These are phyloP conservation scores for Fomitopsis betulina DNA, from an alignment of 1,284 basidiomycete species.

Conservation along the genomic window DNA sequence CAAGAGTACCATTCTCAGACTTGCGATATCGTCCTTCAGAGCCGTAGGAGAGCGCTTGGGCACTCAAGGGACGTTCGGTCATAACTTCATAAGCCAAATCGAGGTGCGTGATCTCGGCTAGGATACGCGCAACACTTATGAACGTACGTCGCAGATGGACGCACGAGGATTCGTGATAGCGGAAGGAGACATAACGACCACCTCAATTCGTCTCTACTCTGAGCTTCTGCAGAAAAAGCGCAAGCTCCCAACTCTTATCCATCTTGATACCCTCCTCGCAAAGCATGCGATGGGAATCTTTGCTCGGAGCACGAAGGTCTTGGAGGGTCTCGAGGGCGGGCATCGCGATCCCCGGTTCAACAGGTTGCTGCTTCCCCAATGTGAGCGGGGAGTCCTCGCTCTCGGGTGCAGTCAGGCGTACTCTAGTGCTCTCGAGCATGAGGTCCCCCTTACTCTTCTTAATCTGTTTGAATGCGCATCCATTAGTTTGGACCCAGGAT, in stretches of 20 bases:
- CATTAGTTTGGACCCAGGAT: slow-evolving; percentile 45
- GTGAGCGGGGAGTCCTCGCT: slow-evolving; percentile 36
- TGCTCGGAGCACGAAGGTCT: neutral
- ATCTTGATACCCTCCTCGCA: slow-evolving; percentile 40
- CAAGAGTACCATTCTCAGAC: slow-evolving; percentile 47
- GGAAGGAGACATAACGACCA: slow-evolving; percentile 48
- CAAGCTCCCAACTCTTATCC: slow-evolving; percentile 35
- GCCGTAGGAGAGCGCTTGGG: slow-evolving; percentile 41
- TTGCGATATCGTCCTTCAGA: slow-evolving; percentile 40
- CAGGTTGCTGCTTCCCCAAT: slow-evolving; percentile 38
- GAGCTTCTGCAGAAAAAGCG: slow-evolving; percentile 32
- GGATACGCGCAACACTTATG: neutral
- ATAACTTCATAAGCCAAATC: slow-evolving; percentile 35
- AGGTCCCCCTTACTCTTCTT: slow-evolving; percentile 37
- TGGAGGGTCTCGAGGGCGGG: slow-evolving; percentile 17
- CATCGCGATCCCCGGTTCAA: slow-evolving; percentile 35
- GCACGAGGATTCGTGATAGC: slow-evolving; percentile 30
- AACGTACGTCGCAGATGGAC: slow-evolving; percentile 17
- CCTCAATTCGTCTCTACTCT: slow-evolving; percentile 50
- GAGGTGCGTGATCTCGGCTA: neutral
- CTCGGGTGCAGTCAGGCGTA: slow-evolving; percentile 44
- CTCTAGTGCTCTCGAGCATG: slow-evolving; percentile 33
- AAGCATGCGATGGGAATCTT: slow-evolving; percentile 39
- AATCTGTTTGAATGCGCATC: slow-evolving; percentile 48
- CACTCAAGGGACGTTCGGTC: neutral